A percentile compares a stretch with the other conserved stretches of the same genome.
Conservation (phyloP, 345 rosid genomes). For the Populus euphratica region DNA sequence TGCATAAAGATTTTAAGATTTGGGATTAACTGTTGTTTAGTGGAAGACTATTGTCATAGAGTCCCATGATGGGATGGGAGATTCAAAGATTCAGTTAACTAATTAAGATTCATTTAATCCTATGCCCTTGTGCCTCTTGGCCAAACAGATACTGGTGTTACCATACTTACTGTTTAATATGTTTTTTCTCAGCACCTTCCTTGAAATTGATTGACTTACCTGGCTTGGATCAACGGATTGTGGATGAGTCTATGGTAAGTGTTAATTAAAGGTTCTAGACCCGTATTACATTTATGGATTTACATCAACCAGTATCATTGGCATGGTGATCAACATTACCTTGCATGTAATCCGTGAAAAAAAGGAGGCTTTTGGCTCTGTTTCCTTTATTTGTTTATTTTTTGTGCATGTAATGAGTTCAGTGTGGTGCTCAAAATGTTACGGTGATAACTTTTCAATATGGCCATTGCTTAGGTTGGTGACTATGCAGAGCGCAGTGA, state of each 20-base stretch:
- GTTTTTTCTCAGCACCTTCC: conserved; percentile 70
- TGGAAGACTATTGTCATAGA: not conserved
- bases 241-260: conserved; percentile 84
- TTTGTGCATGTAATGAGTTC: not conserved
- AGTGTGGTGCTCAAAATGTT: not conserved
- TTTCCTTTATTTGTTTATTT: not conserved
- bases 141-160: not conserved
- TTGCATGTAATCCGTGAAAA: not conserved
- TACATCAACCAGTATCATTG: not conserved
- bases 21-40: not conserved
- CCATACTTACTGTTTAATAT: not conserved
- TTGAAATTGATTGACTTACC: conserved; percentile 90
- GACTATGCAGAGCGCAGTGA: conserved; percentile 78
- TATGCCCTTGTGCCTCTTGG: not conserved
- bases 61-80: not conserved
- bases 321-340: not conserved
- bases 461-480: conserved; percentile 48
- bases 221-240: conserved; percentile 90
- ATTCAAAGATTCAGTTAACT: not conserved
- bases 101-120: not conserved
- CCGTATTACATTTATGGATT: not conserved
- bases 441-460: not conserved
- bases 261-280: not conserved
- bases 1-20: not conserved
- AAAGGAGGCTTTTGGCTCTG: not conserved